Base-by-base conservation (phyloP, 495 filamentous ascomycete genomes). In the Neurospora sp. region DNA sequence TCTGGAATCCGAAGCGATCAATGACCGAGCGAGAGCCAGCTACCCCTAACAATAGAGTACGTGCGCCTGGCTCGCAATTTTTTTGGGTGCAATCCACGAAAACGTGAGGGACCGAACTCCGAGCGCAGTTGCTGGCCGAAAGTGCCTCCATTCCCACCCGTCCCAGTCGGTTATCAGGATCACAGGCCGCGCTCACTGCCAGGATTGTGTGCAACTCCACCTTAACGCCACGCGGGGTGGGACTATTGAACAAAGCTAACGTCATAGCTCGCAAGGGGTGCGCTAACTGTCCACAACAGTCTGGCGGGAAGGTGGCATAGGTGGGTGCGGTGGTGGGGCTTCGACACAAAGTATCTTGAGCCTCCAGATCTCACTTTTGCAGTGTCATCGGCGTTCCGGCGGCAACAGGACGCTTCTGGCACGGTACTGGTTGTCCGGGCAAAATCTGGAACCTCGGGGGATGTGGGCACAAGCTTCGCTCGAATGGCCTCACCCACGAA, bases 291-390 rank as follows among this genome's bases (percentile, higher is more conserved):
- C 24, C 48, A 31, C 54, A 17, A 62, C 54, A 13, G 54, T 5
- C 21, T 17, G 54, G 54, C 54, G 24, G 54, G 24, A 31, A 34
- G 62, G 71, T 45, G 37, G 43, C 34, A 43, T 24, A 62, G 71
- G 28, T 38, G 38, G 54, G 34, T 21, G n/a, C 24, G 48, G 54
- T 31, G 71, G 54, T 66, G 54, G 54, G 28, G 13, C 54, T 19
- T 66, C 54, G 54, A 34, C 54, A 15, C 2, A 34, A 66, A 66
- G 54, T 66, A 66, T 66, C 54, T 66, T 66, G 54, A 66, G 54
- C 54, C 54, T 66, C 54, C 34, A 73, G 75, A 78, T 78, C 76
- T 74, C 34, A 39, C 36, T 78, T 78, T 78, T 75, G 72, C 73
- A 34, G 73, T 73, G 75, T 71, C 59, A 78, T 78, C 76, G 76